Base-by-base conservation (phyloP, 1,284 basidiomycete species). In the Ceratobasidium sp. region DNA sequence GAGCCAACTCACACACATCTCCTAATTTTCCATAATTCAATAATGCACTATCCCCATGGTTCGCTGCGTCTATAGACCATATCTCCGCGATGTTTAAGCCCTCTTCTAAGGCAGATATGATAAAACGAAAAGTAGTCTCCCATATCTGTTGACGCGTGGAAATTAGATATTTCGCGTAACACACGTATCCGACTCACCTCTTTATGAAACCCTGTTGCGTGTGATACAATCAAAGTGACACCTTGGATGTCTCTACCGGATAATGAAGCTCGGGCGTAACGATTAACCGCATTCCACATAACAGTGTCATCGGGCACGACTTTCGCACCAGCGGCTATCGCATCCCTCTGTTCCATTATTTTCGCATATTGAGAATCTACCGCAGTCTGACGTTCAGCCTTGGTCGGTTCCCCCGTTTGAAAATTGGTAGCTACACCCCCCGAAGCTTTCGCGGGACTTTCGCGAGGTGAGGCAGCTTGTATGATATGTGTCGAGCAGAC, bases 161-260 rank as follows among this genome's bases (percentile, higher is more conserved):
- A 68, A 47, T 56, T 49, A 17, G 17, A 74, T 56, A 13, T 63
- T 47, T 15, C 45, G 53, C 5, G 20, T 31, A 53, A 13, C 4
- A 11, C 26, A 31, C 10, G 28, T 53, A 56, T 37, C n/a, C 15
- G 33, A 80, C 88, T 78, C 76, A 90, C 93, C 89, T 95, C 92
- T 83, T 95, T 95, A 78, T 90, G 89, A 80, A 96, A 90, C 8
- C 94, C 94, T 82, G 92, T 95, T 0, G 92, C 94, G 81, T 95
- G 94, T 8, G 89, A 88, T 56, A 93, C 84, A 77, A 96, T 87
- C 51, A 96, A 84, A 0, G 93, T 95, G 49, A 92, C 53, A 0
- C 90, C 89, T 0, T 79, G 79, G 42, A 73, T 80, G 20, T 79
- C 81, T 23, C 51, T 37, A 79, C 71, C 39, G 75, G 71, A 49